phyloP scores from a whole-genome alignment of 257 asterid species.

The Jacaranda mimosifolia region DNA sequence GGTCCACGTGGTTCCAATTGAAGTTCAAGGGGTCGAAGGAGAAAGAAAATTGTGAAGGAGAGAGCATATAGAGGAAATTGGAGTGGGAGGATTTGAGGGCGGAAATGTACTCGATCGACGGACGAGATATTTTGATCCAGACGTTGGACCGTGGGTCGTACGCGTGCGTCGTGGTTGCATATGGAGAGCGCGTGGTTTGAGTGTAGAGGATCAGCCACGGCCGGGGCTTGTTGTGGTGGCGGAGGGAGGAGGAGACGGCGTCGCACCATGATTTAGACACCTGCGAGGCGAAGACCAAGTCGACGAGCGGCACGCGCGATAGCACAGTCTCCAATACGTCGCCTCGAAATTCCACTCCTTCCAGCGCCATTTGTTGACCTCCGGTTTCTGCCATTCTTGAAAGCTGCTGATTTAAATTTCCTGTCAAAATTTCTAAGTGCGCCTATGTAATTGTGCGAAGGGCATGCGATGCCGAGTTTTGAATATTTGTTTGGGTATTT shows the following conservation, averaged over 20 bases:
- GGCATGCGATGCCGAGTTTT: too few species aligned
- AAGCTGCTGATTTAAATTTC: not conserved
- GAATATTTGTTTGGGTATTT: not conserved
- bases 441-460: too few species aligned
- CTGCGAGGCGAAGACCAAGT: slow-evolving; percentile 58
- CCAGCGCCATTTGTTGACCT: not conserved
- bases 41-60: slow-evolving; percentile 60
- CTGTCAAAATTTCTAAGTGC: not conserved
- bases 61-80: slow-evolving; percentile 60
- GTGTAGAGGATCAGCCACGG: slow-evolving; percentile 82
- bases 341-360: slow-evolving; percentile 44
- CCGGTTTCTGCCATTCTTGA: slow-evolving; percentile 1
- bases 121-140: slow-evolving; percentile 59
- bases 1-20: slow-evolving; percentile 60
- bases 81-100: slow-evolving; percentile 63
- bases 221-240: slow-evolving; percentile 50
- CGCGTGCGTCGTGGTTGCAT: slow-evolving; percentile 48
- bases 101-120: slow-evolving; percentile 44
- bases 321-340: slow-evolving; percentile 61
- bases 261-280: slow-evolving; percentile 68
- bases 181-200: slow-evolving; percentile 54
- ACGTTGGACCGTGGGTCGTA: slow-evolving; percentile 75
- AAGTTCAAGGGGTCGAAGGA: slow-evolving; percentile 64
- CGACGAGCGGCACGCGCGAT: slow-evolving; percentile 66
- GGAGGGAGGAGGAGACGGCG: slow-evolving; percentile 70